Base-by-base conservation (phyloP, 1,284 basidiomycete species). In the Cryptococcus wingfieldii region DNA sequence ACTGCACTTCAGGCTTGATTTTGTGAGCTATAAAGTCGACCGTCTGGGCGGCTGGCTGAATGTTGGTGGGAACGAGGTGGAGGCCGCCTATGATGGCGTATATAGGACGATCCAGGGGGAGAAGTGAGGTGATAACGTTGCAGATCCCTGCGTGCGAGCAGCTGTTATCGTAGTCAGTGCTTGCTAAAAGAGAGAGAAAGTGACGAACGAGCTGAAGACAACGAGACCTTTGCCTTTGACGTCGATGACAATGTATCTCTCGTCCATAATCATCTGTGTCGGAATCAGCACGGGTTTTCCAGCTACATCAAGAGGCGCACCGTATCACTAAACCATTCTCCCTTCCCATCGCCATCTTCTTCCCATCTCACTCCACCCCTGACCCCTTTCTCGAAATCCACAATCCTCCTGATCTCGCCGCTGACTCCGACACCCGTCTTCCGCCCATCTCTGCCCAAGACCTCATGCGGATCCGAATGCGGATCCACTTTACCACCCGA, bases 101-200 rank as follows among this genome's bases (percentile, higher is more conserved):
- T 44, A 90, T 79, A 0, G 88, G 89, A 54, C 88, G 78, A 70
- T 69, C 5, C 85, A 77, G 0, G 85, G 88, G 63, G 87, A 84
- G 38, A 4, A 54, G 46, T n/a, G 52, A 55, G 60, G 81, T 84
- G 56, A 88, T 77, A 38, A 90, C 88, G 62, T 91, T 91, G 54
- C 89, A 85, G 56, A 90, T 89, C 0, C 88, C 88, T 4, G 89
- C 87, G 74, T 90, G 87, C 5, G 87, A 89, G 70, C 87, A 89
- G 10, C 86, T 31, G 5, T 37, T 27, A 18, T 10, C 39, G 43
- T 37, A 28, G 37, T 4, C 25, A 38, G 18, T 10, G 28, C 39
- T 47, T 27, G 14, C 14, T 45, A 1, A 37, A 44, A 47, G 44
- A 48, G 42, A 49, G 19, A 38, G 4, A n/a, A 57, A 53, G 52